Evolutionary conservation across 2,329 filamentous ascomycete species (phyloP).

Genomic region (Aspergillus phoenicis): DNA sequence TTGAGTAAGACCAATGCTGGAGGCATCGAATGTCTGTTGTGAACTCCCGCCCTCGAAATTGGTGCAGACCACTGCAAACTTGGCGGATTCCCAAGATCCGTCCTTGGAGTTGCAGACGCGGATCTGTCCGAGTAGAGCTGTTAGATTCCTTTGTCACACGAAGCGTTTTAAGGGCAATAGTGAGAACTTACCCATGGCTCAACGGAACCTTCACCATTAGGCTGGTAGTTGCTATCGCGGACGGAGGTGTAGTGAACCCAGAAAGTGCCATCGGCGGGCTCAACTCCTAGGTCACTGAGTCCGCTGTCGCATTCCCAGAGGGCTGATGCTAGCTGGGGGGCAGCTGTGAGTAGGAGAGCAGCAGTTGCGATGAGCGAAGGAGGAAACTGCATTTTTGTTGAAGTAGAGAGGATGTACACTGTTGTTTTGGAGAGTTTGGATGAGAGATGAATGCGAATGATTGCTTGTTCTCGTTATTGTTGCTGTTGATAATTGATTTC

Average conservation of each 20-base stretch:
- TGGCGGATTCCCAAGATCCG: not conserved
- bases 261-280: not conserved
- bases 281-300: not conserved
- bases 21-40: not conserved
- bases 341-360: not conserved
- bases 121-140: not conserved
- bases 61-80: not conserved
- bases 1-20: not conserved
- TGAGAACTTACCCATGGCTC: not conserved
- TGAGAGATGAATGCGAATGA: no score
- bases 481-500: not conserved
- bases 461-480: conserved; percentile 34
- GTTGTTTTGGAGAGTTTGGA: not conserved
- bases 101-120: not conserved
- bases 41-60: not conserved
- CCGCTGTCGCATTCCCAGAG: conserved; percentile 1
- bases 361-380: not conserved
- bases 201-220: not conserved
- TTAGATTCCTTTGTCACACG: not conserved
- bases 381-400: not conserved
- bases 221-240: not conserved
- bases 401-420: not conserved
- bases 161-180: no score
- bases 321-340: not conserved
- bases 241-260: not conserved